Percentiles rank a stretch among this genome's conserved stretches.
Evolutionary conservation across 352 stramenopile genomes (phyloP).

Genomic region (Globisporangium sylvaticum): DNA sequence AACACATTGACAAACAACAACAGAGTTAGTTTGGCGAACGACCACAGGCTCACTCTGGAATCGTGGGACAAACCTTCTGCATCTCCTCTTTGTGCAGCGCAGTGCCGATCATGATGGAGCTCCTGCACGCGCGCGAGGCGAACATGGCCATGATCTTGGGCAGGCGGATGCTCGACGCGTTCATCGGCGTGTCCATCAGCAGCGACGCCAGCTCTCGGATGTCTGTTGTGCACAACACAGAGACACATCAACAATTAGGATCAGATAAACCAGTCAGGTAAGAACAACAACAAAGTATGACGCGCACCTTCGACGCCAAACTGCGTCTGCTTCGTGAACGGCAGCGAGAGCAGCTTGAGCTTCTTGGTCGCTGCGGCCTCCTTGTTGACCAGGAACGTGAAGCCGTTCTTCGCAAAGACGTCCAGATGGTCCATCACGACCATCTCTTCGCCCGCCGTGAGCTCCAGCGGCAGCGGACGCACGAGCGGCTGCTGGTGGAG

Average conservation of each 20-base stretch:
- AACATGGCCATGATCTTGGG: constrained; percentile 96
- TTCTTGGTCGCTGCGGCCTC: constrained; percentile 48
- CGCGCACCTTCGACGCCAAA: constrained; percentile 73
- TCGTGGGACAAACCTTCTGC: constrained; percentile 37
- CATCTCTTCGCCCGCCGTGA: constrained; percentile 92
- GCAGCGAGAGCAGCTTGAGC: constrained; percentile 73
- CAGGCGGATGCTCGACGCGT: constrained; percentile 67
- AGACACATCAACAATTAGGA: not conserved
- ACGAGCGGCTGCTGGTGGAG: constrained; percentile 96
- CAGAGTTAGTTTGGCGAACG: constrained; percentile 1
- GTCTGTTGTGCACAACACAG: constrained; percentile 36
- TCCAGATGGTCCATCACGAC: constrained; percentile 92
- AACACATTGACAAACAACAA: not conserved
- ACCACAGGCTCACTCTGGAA: too few relatives aligned
- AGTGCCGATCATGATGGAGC: constrained; percentile 96
- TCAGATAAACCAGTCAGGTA: not conserved
- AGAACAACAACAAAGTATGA: not conserved
- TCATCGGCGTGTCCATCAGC: constrained; percentile 57
- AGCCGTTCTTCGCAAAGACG: constrained; percentile 95
- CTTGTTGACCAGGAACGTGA: constrained; percentile 69
- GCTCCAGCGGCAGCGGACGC: constrained; percentile 86
- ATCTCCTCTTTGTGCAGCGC: constrained; percentile 91
- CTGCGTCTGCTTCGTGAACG: constrained; percentile 84
- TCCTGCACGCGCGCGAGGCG: constrained; percentile 92
- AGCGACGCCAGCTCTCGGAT: constrained; percentile 87